phyloP scores from a whole-genome alignment of 2,329 filamentous ascomycete species.

The Gremmenia infestans region DNA sequence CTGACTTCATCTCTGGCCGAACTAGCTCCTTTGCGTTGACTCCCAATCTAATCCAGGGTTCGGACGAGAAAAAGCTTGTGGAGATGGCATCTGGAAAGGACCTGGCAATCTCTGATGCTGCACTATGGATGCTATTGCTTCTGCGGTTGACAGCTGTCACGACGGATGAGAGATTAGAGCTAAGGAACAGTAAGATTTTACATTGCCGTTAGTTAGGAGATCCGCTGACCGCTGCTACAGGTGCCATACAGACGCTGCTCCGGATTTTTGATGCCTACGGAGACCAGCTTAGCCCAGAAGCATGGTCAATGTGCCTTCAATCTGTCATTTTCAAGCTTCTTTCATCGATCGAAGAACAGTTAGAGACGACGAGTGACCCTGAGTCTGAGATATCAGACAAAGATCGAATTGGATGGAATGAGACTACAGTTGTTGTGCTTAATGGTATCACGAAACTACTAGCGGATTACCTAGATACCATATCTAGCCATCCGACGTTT shows the following conservation, averaged over 20 bases:
- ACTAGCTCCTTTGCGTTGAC: conserved; percentile 55
- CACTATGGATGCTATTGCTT: conserved; percentile 74
- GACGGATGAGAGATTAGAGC: conserved; percentile 65
- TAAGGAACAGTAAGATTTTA: conserved; percentile 59
- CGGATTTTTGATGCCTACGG: conserved; percentile 91
- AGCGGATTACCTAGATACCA: conserved; percentile 68
- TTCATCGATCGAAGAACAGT: conserved; percentile 58
- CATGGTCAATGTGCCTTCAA: conserved; percentile 80
- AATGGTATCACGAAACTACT: conserved; percentile 69
- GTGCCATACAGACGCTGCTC: conserved; percentile 82
- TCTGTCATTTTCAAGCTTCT: conserved; percentile 76
- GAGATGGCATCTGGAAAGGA: conserved; percentile 55
- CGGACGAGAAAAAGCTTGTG: conserved; percentile 52
- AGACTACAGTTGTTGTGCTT: conserved; percentile 70
- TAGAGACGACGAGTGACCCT: conserved; percentile 36
- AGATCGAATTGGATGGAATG: conserved; percentile 58
- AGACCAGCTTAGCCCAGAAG: conserved; percentile 68
- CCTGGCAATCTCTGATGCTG: conserved; percentile 58
- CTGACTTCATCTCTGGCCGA: conserved; percentile 71
- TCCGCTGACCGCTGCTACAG: conserved; percentile 31
- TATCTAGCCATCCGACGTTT: conserved; percentile 63
- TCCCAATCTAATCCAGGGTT: conserved; percentile 47
- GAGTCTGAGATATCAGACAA: conserved; percentile 35
- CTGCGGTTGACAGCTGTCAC: conserved; percentile 67
- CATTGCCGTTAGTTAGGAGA: no score